Conservation (phyloP, 768 basidiomycete genomes). For the Tephrocybe sp. region DNA sequence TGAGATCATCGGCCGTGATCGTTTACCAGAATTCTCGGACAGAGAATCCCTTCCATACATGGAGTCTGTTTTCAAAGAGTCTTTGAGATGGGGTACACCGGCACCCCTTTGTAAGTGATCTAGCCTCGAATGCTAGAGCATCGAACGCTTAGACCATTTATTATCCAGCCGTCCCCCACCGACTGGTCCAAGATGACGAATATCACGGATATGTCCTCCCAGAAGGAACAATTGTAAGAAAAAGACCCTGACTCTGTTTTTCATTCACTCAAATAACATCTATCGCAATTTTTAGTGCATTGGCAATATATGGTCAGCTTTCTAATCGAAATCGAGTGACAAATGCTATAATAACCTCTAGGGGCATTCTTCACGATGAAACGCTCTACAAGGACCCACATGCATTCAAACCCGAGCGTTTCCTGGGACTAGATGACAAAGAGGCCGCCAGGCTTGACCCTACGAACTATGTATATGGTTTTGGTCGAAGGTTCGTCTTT, state of each 20-base stretch:
- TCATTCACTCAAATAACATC: too few species aligned
- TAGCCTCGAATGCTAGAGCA: not conserved
- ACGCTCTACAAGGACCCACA: slow-evolving; percentile 9
- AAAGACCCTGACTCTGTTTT: too few species aligned
- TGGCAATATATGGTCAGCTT: slow-evolving; percentile 16
- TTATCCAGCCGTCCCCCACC: slow-evolving; percentile 16
- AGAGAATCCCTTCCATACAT: slow-evolving; percentile 15
- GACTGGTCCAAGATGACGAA: slow-evolving; percentile 16
- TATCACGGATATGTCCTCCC: slow-evolving; percentile 15
- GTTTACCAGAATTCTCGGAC: slow-evolving; percentile 16
- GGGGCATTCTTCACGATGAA: slow-evolving; percentile 19
- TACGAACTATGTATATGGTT: slow-evolving; percentile 15
- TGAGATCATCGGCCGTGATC: slow-evolving; percentile 15
- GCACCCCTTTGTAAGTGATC: slow-evolving; percentile 13
- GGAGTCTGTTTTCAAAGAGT: slow-evolving; percentile 19
- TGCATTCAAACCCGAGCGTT: slow-evolving; percentile 15
- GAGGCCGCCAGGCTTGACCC: slow-evolving; percentile 14
- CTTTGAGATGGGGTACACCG: slow-evolving; percentile 17
- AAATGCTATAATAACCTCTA: not conserved
- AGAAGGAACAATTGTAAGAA: slow-evolving; percentile 15
- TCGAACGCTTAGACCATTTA: not conserved
- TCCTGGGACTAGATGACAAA: slow-evolving; percentile 8
- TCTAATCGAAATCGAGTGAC: not conserved
- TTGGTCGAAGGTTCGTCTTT: slow-evolving; percentile 11
- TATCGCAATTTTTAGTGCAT: too few species aligned